phyloP scores from a whole-genome alignment of 2,329 filamentous ascomycete genomes.

The Seiridium cupressi region DNA sequence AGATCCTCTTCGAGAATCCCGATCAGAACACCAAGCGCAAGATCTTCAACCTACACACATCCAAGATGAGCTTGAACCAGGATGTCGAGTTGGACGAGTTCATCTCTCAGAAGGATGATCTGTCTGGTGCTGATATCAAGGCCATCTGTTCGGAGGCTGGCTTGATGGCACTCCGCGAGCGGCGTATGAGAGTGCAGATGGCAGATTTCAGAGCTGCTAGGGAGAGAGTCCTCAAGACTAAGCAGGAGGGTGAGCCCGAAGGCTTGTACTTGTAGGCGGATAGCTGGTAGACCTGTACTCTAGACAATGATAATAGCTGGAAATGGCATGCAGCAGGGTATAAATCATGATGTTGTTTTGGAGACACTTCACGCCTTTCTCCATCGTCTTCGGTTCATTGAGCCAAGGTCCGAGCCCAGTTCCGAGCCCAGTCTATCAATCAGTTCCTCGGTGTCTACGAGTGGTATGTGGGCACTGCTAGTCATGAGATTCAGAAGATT shows the following conservation, averaged over 20 bases:
- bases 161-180: constrained; percentile 87
- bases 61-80: constrained; percentile 94
- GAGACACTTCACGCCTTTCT: no score
- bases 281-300: not conserved
- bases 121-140: constrained; percentile 97
- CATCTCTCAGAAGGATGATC: constrained; percentile 96
- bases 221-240: constrained; percentile 95
- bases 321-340: not conserved
- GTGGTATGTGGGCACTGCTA: no score
- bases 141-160: constrained; percentile 98
- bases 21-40: constrained; percentile 91
- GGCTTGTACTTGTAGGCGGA: constrained; percentile 89
- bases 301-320: constrained; percentile 1
- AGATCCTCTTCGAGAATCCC: constrained; percentile 75
- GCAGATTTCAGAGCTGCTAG: constrained; percentile 91
- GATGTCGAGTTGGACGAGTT: constrained; percentile 99
- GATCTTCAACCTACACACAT: constrained; percentile 97
- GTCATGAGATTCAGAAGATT: no score
- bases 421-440: no score
- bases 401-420: no score
- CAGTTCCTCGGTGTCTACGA: no score
- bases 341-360: not conserved
- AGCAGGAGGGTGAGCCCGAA: constrained; percentile 97
- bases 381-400: no score
- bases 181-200: constrained; percentile 98